Conservation (phyloP, 2,329 filamentous ascomycete species). For the Scedosporium minutisporum region DNA sequence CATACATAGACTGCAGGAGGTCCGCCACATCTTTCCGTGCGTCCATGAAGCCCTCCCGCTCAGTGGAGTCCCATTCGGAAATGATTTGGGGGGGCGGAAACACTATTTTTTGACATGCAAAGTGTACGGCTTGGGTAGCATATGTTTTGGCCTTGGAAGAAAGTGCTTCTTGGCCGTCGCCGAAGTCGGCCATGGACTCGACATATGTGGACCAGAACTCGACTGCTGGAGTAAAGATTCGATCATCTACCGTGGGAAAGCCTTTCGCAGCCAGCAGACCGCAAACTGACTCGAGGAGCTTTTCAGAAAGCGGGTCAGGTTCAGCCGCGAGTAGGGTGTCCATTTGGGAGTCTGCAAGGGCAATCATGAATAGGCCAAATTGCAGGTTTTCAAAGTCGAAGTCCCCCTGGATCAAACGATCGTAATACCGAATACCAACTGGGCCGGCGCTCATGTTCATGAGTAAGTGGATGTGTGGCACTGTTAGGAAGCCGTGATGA, state of each 20-base stretch:
- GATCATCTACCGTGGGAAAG: conserved; percentile 61
- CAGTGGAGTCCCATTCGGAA: conserved; percentile 59
- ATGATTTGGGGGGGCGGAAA: conserved; percentile 52
- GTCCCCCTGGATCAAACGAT: conserved; percentile 46
- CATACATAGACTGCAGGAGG: conserved; percentile 62
- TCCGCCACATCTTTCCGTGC: conserved; percentile 74
- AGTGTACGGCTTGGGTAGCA: conserved; percentile 54
- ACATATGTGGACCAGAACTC: conserved; percentile 77
- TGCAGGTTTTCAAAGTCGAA: conserved; percentile 55
- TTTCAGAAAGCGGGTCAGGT: conserved; percentile 37
- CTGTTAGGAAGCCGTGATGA: conserved; percentile 52
- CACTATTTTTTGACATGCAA: conserved; percentile 59
- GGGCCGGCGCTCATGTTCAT: conserved; percentile 49
- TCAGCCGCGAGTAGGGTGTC: conserved; percentile 44
- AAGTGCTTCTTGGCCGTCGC: conserved; percentile 8
- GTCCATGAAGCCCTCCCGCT: conserved; percentile 57
- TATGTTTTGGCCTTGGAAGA: conserved; percentile 16
- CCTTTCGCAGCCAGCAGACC: conserved; percentile 58
- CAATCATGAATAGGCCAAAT: conserved; percentile 57
- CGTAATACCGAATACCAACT: conserved; percentile 49
- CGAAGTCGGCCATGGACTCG: conserved; percentile 53
- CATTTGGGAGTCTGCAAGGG: conserved; percentile 58
- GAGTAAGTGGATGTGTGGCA: conserved; percentile 47
- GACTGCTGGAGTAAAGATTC: conserved; percentile 61
- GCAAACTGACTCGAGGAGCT: conserved; percentile 49